Evolutionary conservation across 225 moss, liverwort and hornwort genomes (phyloP).

Genomic region (Pseudisothecium myosuroides): DNA sequence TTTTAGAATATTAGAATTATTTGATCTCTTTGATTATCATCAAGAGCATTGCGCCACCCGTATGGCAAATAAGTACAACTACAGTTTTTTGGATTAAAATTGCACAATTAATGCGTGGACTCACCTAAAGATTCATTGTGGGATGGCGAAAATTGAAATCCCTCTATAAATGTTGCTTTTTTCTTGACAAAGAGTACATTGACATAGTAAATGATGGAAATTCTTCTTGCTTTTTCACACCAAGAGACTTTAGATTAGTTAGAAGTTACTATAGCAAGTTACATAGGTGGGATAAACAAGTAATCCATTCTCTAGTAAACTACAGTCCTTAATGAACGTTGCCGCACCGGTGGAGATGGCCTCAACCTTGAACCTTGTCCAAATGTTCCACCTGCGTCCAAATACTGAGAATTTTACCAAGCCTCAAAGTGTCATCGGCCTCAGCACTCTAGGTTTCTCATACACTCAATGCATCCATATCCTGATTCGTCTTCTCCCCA

Average conservation of each 20-base stretch:
- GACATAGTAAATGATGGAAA: neutral
- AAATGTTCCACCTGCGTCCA: too few relatives aligned
- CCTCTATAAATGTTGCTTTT: neutral
- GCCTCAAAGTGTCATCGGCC: neutral
- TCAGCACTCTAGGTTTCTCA: neutral
- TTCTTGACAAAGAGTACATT: neutral
- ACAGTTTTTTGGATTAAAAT: neutral
- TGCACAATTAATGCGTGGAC: neutral
- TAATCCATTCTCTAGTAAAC: too few relatives aligned
- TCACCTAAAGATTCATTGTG: too few relatives aligned
- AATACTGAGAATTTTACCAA: too few relatives aligned
- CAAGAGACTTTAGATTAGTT: neutral
- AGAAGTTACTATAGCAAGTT: neutral
- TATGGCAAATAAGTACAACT: neutral
- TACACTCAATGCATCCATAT: neutral
- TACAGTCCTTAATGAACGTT: too few relatives aligned
- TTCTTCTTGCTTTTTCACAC: neutral
- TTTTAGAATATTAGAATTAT: neutral
- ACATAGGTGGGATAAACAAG: too few relatives aligned
- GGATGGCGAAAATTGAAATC: neutral
- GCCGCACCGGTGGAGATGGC: too few relatives aligned
- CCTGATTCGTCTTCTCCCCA: neutral
- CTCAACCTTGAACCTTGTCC: too few relatives aligned
- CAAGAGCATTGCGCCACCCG: accelerated
- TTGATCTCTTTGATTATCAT: neutral